Percentiles rank a stretch among this genome's conserved stretches.
Conservation (phyloP, 2,329 filamentous ascomycete genomes). For the Tolypocladium capitatum region DNA sequence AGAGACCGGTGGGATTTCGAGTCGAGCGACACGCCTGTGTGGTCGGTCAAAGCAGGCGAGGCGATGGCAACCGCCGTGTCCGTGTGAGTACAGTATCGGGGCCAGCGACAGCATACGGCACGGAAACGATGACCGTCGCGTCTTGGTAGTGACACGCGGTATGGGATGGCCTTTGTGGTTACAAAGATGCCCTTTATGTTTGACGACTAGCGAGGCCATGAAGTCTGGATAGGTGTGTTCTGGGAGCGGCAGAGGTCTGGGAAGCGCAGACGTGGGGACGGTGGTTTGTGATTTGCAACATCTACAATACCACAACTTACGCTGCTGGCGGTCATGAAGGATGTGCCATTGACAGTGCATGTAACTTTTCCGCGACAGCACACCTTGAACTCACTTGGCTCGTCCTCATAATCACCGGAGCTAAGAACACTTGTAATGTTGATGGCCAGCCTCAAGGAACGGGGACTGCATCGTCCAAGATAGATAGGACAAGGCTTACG, state of each 20-base stretch:
- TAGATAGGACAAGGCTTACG: no score
- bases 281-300: neutral
- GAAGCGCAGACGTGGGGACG: neutral
- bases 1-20: constrained; percentile 17
- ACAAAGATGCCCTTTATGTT: neutral
- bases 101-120: no score
- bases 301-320: neutral
- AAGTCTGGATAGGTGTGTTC: neutral
- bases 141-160: constrained; percentile 27
- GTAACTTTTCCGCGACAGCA: neutral
- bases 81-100: no score
- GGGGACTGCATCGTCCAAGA: no score
- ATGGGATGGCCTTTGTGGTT: neutral
- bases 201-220: neutral
- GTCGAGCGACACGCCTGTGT: neutral
- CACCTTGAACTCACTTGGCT: no score
- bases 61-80: neutral
- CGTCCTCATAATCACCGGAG: no score
- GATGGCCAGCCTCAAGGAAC: no score
- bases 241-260: neutral
- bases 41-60: no score
- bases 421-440: no score
- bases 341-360: neutral
- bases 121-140: constrained; percentile 28
- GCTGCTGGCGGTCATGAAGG: neutral